Base-by-base conservation (phyloP, 208 protist genomes). In the Naegleria lovaniensis region DNA sequence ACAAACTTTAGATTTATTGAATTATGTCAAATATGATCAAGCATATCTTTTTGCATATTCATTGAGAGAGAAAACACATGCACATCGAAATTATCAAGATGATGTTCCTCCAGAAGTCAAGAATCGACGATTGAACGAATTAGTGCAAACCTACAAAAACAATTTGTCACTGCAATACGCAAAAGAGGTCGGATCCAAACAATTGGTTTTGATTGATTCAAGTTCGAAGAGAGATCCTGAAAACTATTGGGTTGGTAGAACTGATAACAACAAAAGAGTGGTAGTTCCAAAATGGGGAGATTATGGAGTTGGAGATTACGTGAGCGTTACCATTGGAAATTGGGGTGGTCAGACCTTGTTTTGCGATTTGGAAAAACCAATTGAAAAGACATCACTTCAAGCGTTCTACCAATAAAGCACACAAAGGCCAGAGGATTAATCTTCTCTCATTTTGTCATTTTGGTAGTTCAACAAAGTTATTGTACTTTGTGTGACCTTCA, bases 41-140 rank as follows among this genome's bases (percentile, higher is more conserved):
- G 94, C 93, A 7, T 96, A 94, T 89, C 89, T 96, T 90, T 96
- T 96, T 92, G 92, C 92, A 19, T 96, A 96, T 88, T 94, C 92
- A 43, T 67, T 96, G 58, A 52, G 95, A 40, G 95, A 95, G 59
- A 95, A 95, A 91, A 96, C 94, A 33, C 92, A 95, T 88, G 95
- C 95, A 0, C 92, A 95, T 88, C 48, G 94, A 41, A 89, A 76
- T 43, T 83, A 93, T 19, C n/a, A 85, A 75, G 94, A 96, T 83
- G 94, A 96, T 90, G 94, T 96, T 11, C 76, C 89, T 2, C 41
- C 79, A 11, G 92, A 93, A 11, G 90, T 93, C 0, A 96, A 96
- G 88, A 85, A 91, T 19, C 67, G 25, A 36, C 40, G 95, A 41
- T 75, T 95, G n/a, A 4, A 79, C 16, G 89, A 94, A 67, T 89